These are phyloP conservation scores for Corymbia calophylla DNA, from an alignment of 441 rosid species.

Conservation along the genomic window DNA sequence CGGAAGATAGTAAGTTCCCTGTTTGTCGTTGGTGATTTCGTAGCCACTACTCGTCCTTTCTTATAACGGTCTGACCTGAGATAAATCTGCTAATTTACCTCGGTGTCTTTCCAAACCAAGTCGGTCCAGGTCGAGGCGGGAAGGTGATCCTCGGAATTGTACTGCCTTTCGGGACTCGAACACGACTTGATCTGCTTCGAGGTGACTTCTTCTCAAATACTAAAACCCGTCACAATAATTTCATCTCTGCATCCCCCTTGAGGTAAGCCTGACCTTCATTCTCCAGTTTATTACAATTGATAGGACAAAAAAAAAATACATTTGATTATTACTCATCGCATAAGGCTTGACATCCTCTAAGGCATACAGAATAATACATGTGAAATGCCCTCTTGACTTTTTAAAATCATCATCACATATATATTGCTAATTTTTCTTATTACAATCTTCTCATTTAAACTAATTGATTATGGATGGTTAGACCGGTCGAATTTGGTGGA, in stretches of 20 bases:
- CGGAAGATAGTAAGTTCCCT: too few species aligned
- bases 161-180: not conserved
- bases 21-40: too few species aligned
- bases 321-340: not conserved
- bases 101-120: not conserved
- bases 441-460: too few species aligned
- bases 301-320: too few species aligned
- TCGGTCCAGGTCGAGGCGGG: not conserved
- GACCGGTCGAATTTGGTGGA: too few species aligned
- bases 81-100: not conserved
- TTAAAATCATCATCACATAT: too few species aligned
- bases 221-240: too few species aligned
- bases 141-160: not conserved
- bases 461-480: too few species aligned
- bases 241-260: fast-evolving
- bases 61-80: not conserved
- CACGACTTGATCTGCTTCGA: not conserved
- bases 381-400: not conserved
- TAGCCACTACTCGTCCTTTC: too few species aligned
- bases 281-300: not conserved
- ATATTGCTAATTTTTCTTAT: too few species aligned
- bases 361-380: not conserved
- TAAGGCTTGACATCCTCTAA: not conserved
- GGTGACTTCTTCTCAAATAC: not conserved
- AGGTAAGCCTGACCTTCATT: not conserved